These are phyloP conservation scores for Glebionis coronaria DNA, from an alignment of 129 eudicot genomes.

Conservation along the genomic window DNA sequence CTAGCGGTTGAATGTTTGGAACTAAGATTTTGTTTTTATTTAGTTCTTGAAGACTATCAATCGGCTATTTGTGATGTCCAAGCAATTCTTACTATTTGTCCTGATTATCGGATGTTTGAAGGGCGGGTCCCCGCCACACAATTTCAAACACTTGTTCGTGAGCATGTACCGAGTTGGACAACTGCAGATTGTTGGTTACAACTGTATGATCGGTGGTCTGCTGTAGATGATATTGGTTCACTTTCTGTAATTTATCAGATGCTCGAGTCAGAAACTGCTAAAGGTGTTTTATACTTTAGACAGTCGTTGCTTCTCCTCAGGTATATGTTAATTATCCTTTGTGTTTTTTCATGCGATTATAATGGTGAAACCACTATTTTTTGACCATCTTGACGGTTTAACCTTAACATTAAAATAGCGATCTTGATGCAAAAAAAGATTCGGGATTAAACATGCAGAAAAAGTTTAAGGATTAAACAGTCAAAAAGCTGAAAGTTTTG, in stretches of 20 bases:
- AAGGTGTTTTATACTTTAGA: constrained; percentile 90
- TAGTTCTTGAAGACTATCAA: constrained; percentile 78
- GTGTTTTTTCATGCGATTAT: constrained; percentile 7
- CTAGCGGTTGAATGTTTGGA: constrained; percentile 93
- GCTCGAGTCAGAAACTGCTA: constrained; percentile 94
- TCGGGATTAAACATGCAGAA: too few relatives aligned
- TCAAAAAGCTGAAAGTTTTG: too few relatives aligned
- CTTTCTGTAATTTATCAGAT: constrained; percentile 95
- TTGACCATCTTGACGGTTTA: neutral
- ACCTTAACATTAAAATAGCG: too few relatives aligned
- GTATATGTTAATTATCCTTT: constrained; percentile 25
- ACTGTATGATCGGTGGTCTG: constrained; percentile 89
- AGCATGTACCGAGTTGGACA: constrained; percentile 94
- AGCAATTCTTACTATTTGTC: constrained; percentile 81
- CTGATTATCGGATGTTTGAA: constrained; percentile 81
- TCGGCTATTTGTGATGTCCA: constrained; percentile 90
- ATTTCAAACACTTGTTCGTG: constrained; percentile 76
- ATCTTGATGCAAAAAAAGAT: too few relatives aligned
- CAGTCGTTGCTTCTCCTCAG: constrained; percentile 94
- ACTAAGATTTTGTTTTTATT: constrained; percentile 78
- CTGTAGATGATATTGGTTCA: constrained; percentile 94
- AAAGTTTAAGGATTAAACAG: too few relatives aligned
- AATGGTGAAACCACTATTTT: neutral
- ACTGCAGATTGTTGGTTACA: constrained; percentile 98
- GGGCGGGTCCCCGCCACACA: constrained; percentile 88